Evolutionary conservation across 2,329 filamentous ascomycete genomes (phyloP), one percentile per base, ranked within the genome.

Genomic region (Verruconis gallopava): DNA sequence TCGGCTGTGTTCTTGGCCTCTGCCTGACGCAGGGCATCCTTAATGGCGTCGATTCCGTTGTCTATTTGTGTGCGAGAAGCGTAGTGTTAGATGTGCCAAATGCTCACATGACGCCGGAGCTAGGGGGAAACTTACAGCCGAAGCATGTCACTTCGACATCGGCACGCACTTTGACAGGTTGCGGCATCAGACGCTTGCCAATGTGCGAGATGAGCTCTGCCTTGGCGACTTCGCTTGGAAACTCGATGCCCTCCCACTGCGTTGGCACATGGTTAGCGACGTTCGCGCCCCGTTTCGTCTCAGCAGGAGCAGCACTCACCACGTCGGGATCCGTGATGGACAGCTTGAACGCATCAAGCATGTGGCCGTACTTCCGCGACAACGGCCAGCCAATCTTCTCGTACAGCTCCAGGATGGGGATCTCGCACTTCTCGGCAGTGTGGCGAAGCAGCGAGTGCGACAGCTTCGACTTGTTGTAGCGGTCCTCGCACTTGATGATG

Each of bases 401-500:
- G 67, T 98, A 98, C 44, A 98, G 75, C 40, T 79, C 75, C 71
- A 96, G 85, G 57, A 98, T 93, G n/a, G 89, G 88, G 21, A 79
- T 83, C 59, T 83, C 79, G 34, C 86, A 93, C 75, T 95, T 95
- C 70, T 98, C 88, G 51, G 91, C 89, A 48, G 98, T 91, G 64
- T 98, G 91, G 62, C 89, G 81, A 84, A 98, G 89, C 65, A 98
- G 95, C 42, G 85, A 93, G 67, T 98, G 91, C 32, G 96, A 91
- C 72, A 94, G 93, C 73, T 98, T 98, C 71, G 85, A 85, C 79
- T 98, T 98, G 77, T 98, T 98, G 75, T 95, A 98, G 54, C 91
- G 79, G 71, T 98, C 91, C 63, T 98, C 91, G 62, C 93, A 98
- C 70, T 95, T 95, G 54, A 94, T 73, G 49, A 96, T 91, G 69